Conservation (phyloP, 1,284 basidiomycete species). For the Kalmanozyma brasiliensis region DNA sequence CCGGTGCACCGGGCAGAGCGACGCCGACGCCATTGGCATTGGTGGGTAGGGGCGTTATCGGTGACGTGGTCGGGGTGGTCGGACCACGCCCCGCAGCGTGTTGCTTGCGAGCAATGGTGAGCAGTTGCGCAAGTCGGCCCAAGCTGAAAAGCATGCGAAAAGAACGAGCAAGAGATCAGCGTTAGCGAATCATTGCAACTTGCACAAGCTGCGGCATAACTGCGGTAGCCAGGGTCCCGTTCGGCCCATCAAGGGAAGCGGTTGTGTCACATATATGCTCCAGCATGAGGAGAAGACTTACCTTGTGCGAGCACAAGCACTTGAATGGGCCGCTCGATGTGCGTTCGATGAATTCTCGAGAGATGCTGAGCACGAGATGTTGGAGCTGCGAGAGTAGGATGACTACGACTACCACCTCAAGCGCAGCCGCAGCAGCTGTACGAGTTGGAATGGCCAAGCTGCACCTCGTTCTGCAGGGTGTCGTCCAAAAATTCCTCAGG, state of each 20-base stretch:
- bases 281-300: conserved; percentile 2
- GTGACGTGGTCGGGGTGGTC: conserved; percentile 31
- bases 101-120: conserved; percentile 49
- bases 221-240: conserved; percentile 19
- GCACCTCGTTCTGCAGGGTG: too few species aligned
- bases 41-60: conserved; percentile 9
- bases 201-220: conserved; percentile 9
- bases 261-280: not conserved
- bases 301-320: conserved; percentile 46
- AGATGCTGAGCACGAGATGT: conserved; percentile 4
- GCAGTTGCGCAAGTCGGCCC: conserved; percentile 26
- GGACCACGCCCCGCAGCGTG: conserved; percentile 40
- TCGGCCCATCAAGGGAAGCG: not conserved
- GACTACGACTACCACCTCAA: conserved; percentile 15
- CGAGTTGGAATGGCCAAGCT: not conserved
- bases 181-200: not conserved
- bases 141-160: conserved; percentile 20
- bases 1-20: not conserved
- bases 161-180: too few species aligned
- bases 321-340: conserved; percentile 21
- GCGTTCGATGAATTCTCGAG: not conserved
- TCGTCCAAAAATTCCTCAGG: too few species aligned
- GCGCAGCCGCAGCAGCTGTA: not conserved
- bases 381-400: conserved; percentile 4
- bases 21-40: not conserved